Conservation (phyloP, 2,329 filamentous ascomycete species). For the Fusarium caatingaense region DNA sequence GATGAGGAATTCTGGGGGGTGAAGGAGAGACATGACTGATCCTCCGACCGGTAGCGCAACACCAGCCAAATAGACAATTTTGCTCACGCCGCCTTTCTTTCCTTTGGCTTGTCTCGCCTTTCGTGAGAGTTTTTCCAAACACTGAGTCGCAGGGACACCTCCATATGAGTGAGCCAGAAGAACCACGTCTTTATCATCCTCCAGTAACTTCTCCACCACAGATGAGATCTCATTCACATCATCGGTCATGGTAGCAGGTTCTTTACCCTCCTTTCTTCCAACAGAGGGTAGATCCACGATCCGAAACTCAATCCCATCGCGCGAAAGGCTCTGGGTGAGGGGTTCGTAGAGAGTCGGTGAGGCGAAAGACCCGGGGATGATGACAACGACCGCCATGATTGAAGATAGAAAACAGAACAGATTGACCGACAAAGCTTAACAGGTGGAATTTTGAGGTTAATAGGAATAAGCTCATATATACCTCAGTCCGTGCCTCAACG, state of each 20-base stretch:
- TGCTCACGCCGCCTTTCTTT: constrained; percentile 1
- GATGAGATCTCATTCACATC: constrained; percentile 13
- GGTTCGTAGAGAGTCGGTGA: neutral
- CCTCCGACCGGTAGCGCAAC: constrained; percentile 1
- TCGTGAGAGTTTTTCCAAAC: constrained; percentile 3
- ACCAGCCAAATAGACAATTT: constrained; percentile 11
- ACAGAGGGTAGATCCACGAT: constrained; percentile 12
- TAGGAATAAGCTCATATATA: neutral
- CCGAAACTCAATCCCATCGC: neutral
- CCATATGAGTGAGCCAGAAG: constrained; percentile 20
- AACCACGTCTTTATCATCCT: neutral
- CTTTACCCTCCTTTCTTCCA: neutral
- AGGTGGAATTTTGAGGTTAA: neutral
- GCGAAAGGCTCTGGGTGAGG: neutral
- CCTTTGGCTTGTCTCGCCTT: constrained; percentile 4
- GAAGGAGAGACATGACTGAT: neutral
- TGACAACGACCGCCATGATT: constrained; percentile 5
- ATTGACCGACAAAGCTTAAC: neutral
- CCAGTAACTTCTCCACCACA: neutral
- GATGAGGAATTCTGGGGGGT: neutral
- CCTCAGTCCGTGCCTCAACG: constrained; percentile 3
- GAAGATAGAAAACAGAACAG: neutral
- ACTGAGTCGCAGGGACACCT: constrained; percentile 15
- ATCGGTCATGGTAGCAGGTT: constrained; percentile 2
- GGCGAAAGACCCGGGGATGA: constrained; percentile 21